Evolutionary conservation across 805 yeast species (phyloP).

Genomic region (Schwanniomyces polymorphus): DNA sequence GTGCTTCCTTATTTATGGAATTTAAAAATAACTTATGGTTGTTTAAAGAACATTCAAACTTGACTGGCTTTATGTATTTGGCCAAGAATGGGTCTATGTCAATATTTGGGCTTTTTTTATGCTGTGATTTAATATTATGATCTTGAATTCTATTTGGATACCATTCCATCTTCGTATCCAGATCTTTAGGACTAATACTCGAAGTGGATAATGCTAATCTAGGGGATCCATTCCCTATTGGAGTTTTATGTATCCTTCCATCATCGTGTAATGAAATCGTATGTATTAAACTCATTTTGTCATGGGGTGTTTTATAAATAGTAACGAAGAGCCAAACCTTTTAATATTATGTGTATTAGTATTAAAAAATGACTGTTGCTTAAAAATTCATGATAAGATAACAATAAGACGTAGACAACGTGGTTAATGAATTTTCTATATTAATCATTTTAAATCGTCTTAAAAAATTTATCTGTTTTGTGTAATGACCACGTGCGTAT

Average conservation of each 20-base stretch:
- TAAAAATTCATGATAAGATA: slow-evolving; percentile 1
- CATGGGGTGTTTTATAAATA: neutral
- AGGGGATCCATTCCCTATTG: neutral
- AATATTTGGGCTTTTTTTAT: neutral
- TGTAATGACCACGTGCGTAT: slow-evolving; percentile 2
- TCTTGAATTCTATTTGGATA: neutral
- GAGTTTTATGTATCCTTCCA: slow-evolving; percentile 1
- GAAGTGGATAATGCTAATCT: neutral
- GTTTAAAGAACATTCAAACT: slow-evolving; percentile 9
- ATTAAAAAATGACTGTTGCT: neutral
- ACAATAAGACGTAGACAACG: neutral
- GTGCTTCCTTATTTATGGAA: slow-evolving; percentile 15
- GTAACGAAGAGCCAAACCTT: neutral
- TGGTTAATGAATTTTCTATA: neutral
- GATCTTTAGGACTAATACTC: neutral
- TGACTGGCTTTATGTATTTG: slow-evolving; percentile 19
- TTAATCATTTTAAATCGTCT: neutral
- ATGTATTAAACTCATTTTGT: slow-evolving; percentile 8
- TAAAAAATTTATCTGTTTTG: neutral
- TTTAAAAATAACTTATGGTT: slow-evolving; percentile 19
- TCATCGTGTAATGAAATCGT: slow-evolving; percentile 11
- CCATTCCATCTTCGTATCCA: neutral
- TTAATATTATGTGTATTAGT: neutral
- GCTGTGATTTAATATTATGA: neutral
- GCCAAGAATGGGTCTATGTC: slow-evolving; percentile 19